Evolutionary conservation across 1,284 basidiomycete genomes (phyloP).

Genomic region (Erythrobasidium hasegawianum): DNA sequence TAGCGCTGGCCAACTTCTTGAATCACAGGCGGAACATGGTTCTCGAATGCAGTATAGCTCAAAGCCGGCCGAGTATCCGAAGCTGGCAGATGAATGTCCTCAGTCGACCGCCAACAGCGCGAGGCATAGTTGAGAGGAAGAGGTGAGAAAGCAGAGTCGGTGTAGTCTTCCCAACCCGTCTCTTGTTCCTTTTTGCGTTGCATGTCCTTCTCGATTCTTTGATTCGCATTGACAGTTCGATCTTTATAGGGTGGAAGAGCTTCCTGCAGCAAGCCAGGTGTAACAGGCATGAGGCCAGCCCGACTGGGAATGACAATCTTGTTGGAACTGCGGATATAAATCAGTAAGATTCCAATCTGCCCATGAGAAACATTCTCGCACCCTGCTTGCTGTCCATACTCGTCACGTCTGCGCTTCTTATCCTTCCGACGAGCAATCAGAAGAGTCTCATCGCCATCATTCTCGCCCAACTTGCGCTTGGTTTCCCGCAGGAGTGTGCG

Average conservation of each 20-base stretch:
- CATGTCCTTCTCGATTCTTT: constrained; percentile 65
- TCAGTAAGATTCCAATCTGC: background rate
- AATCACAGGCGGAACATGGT: constrained; percentile 37
- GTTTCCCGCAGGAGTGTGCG: constrained; percentile 71
- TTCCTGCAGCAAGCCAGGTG: constrained; percentile 30
- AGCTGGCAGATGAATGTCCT: constrained; percentile 38
- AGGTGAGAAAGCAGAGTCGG: constrained; percentile 57
- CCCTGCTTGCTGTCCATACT: constrained; percentile 7
- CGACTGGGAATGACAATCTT: constrained; percentile 34
- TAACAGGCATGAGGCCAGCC: constrained; percentile 5
- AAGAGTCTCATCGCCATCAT: constrained; percentile 76
- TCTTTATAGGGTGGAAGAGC: constrained; percentile 51
- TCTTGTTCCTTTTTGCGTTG: constrained; percentile 61
- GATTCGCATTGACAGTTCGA: constrained; percentile 60
- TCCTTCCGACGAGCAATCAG: constrained; percentile 62
- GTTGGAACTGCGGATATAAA: constrained; percentile 12
- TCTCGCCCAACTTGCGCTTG: constrained; percentile 65
- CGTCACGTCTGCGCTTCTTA: constrained; percentile 58
- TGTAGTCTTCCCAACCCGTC: constrained; percentile 76
- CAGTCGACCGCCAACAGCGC: constrained; percentile 44
- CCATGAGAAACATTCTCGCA: background rate
- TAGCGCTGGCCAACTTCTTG: constrained; percentile 55
- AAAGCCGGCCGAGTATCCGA: constrained; percentile 18
- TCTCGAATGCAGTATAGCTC: constrained; percentile 40
- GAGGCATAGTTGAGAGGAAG: constrained; percentile 47